A percentile compares a stretch with the other conserved stretches of the same genome.
Conservation (phyloP, 306 rosid genomes). For the Citrullus colocynthis region DNA sequence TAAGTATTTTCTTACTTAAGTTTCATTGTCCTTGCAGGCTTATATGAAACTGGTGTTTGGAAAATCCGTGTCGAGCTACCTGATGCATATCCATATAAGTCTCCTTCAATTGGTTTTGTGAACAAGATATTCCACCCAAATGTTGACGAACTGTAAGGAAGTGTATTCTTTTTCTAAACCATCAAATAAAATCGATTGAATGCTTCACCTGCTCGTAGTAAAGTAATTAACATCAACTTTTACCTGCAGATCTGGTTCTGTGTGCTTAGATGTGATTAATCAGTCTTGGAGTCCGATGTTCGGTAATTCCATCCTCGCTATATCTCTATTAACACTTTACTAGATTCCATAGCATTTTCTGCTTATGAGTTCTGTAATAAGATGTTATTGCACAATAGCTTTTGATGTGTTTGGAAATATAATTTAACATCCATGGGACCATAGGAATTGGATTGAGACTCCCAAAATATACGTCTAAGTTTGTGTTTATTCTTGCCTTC, state of each 20-base stretch:
- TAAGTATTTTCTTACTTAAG: background rate
- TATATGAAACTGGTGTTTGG: constrained; percentile 95
- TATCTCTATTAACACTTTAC: background rate
- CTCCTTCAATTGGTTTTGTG: constrained; percentile 90
- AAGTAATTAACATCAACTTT: background rate
- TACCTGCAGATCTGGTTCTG: constrained; percentile 89
- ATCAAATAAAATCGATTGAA: background rate
- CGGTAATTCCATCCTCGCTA: constrained; percentile 30
- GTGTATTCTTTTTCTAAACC: background rate
- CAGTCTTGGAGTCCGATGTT: constrained; percentile 99
- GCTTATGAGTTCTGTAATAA: background rate
- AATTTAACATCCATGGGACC: background rate
- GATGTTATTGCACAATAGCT: background rate
- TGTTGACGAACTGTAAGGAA: constrained; percentile 89
- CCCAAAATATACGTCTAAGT: background rate
- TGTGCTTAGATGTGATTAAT: constrained; percentile 97
- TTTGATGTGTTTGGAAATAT: background rate
- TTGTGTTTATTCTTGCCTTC: background rate
- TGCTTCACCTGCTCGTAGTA: background rate
- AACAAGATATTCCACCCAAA: constrained; percentile 98
- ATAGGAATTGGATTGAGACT: background rate
- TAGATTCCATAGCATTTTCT: background rate
- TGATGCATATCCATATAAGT: constrained; percentile 96
- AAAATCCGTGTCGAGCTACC: constrained; percentile 96
- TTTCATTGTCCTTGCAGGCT: constrained; percentile 42